These are phyloP conservation scores for Quercus engelmannii DNA, from an alignment of 306 rosid genomes.

Conservation along the genomic window DNA sequence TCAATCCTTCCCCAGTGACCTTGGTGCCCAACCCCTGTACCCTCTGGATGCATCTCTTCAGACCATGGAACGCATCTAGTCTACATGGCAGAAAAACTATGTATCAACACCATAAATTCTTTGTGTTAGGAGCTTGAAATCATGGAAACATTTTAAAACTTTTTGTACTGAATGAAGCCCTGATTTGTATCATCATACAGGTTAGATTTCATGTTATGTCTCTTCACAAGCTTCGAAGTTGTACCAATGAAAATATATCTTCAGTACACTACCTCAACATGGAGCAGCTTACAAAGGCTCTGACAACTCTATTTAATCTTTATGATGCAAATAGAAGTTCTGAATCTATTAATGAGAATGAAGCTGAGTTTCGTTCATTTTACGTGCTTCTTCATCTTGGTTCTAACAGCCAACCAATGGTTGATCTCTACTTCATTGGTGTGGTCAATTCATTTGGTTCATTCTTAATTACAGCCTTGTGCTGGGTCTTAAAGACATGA, in stretches of 20 bases:
- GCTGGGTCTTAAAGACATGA: constrained; percentile 22
- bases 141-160: neutral
- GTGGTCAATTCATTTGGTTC: constrained; percentile 19
- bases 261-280: constrained; percentile 75
- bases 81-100: neutral
- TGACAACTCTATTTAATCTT: constrained; percentile 60
- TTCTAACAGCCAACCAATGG: constrained; percentile 60
- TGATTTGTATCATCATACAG: constrained; percentile 34
- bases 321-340: constrained; percentile 57
- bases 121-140: constrained; percentile 9
- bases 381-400: constrained; percentile 88
- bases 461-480: constrained; percentile 16
- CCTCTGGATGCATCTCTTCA: constrained; percentile 38
- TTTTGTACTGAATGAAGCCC: neutral
- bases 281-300: constrained; percentile 89
- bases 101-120: neutral
- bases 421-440: constrained; percentile 39
- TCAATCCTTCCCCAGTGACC: constrained; percentile 46
- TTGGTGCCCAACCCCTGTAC: constrained; percentile 40
- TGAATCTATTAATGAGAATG: constrained; percentile 48
- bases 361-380: constrained; percentile 82
- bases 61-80: neutral
- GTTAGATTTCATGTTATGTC: constrained; percentile 81
- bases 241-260: constrained; percentile 51
- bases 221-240: constrained; percentile 55